Base-by-base conservation (phyloP, 2,329 filamentous ascomycete species). In the Paracorniculantispora psalliotae region DNA sequence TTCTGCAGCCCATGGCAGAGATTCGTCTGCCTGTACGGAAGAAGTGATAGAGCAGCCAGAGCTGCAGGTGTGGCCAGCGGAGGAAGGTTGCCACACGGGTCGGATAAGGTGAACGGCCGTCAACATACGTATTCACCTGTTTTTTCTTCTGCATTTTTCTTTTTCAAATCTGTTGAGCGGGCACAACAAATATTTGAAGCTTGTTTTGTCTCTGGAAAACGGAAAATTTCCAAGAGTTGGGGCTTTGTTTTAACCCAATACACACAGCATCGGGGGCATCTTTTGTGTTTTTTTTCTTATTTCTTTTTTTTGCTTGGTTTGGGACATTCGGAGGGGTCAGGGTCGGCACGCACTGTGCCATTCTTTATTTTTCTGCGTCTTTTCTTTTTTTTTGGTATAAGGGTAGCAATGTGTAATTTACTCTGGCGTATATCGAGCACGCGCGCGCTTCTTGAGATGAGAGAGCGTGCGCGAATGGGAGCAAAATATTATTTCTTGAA, bases 91-190 rank as follows among this genome's bases (percentile, higher is more conserved):
- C 51, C n/a, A 17, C 26, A 13, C 10, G 37, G n/a, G 25, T 12
- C 12, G 12, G 44, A 30, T 13, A 2, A n/a, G 35, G 37, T 54
- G 37, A 33, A n/a, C 9, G 26, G 63, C 64, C 61, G 63, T 67
- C 19, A 52, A 26, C 19, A 54, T 35, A 37, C 39, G 35, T 47
- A 37, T 26, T 23, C 26, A 30, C 17, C 41, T 39, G 5, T 26
- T 30, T 37, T 35, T 23, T 12, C 19, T 26, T 39, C 13, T 21
- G 37, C 33, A 52, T 55, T 66, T 43, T 28, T 41, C 19, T 28
- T 50, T 15, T 48, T n/a, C 3, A 9, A 41, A 35, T 57, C 21
- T 57, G 41, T 46, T 37, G 35, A 57, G 55, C 47, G 52, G 52
- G 43, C 30, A 47, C 52, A 56, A 26, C 43, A 47, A 46, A 33